phyloP scores from a whole-genome alignment of 352 stramenopile genomes.

The Phytophthora pini region DNA sequence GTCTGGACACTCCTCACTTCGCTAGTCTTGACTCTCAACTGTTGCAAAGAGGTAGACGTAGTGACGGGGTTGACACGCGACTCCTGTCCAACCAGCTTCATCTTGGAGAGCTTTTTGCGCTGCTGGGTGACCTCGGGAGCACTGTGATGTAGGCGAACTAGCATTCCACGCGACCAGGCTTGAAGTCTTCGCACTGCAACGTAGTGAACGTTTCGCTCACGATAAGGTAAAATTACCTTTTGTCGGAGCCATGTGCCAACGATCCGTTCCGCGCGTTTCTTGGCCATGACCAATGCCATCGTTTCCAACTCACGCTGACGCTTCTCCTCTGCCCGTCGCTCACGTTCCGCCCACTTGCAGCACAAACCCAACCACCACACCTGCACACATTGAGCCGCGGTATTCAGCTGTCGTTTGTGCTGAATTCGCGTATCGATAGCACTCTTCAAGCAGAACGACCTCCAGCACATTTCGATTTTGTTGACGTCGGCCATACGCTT shows the following conservation, averaged over 20 bases:
- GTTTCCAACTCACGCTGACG: conserved; percentile 32
- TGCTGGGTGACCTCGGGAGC: conserved; percentile 48
- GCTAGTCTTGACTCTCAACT: conserved; percentile 27
- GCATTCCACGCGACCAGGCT: conserved; percentile 73
- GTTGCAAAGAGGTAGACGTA: conserved; percentile 13
- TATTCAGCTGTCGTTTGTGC: conserved; percentile 14
- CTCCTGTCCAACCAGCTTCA: conserved; percentile 51
- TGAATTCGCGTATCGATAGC: conserved; percentile 36
- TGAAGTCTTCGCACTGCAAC: conserved; percentile 51
- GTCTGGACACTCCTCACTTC: conserved; percentile 20
- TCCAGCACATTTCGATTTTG: conserved; percentile 47
- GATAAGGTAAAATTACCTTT: conserved; percentile 34
- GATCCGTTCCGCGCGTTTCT: conserved; percentile 28
- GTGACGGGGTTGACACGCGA: background rate
- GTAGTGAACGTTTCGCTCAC: conserved; percentile 30
- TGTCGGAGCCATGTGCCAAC: conserved; percentile 38
- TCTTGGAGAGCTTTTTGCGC: conserved; percentile 61
- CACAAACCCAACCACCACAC: conserved; percentile 53
- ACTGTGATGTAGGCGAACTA: conserved; percentile 61
- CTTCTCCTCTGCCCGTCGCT: conserved; percentile 30
- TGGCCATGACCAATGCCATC: conserved; percentile 31
- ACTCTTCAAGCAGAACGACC: conserved; percentile 30
- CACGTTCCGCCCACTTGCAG: conserved; percentile 44
- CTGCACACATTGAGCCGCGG: conserved; percentile 37
- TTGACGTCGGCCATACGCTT: conserved; percentile 32